Base-by-base conservation (phyloP, 2,329 filamentous ascomycete species). In the Nakataea oryzae region DNA sequence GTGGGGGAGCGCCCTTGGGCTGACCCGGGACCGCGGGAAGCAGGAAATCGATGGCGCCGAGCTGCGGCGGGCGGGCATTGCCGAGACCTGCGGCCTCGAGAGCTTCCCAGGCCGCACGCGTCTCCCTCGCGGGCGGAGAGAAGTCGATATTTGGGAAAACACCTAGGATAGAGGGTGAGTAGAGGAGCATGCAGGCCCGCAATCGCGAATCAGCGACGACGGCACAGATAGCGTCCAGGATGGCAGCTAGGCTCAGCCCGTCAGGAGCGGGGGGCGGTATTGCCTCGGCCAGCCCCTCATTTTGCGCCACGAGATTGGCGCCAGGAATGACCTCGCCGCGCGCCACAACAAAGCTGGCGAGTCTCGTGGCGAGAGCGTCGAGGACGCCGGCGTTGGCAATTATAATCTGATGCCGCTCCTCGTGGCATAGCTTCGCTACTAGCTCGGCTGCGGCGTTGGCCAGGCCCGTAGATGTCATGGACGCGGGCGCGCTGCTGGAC, bases 201-300 rank as follows among this genome's bases (percentile, higher is more conserved):
- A 88, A 90, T 67, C 87, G 88, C 0, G 93, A 97, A 68, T 90
- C 85, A 64, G 86, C 83, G 59, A 96, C 83, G 58, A 97, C 88
- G 57, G 86, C 82, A 26, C 86, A 82, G 60, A 96, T 84, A 0
- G 93, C 90, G 65, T 91, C 87, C 8, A 97, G 76, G 24, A 96
- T 83, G 12, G 86, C 85, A 1, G 86, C 81, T 54, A 96, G 75
- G 64, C 82, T 84, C 29, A 84, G 78, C 21, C 77, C 78, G 17
- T 79, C 75, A 2, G 83, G 81, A 9, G 89, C 84, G 28, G 88
- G 79, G 3, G 80, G 74, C 3, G 88, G 89, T 58, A 91, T 81
- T 26, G 79, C 77, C 9, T 82, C 80, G 61, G 79, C 73, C 41
- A 86, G 70, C 9, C 82, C 82, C 62, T 86, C 80, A 32, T 77